Evolutionary conservation across 2,329 filamentous ascomycete species (phyloP).

Genomic region (Colletotrichum sp.): DNA sequence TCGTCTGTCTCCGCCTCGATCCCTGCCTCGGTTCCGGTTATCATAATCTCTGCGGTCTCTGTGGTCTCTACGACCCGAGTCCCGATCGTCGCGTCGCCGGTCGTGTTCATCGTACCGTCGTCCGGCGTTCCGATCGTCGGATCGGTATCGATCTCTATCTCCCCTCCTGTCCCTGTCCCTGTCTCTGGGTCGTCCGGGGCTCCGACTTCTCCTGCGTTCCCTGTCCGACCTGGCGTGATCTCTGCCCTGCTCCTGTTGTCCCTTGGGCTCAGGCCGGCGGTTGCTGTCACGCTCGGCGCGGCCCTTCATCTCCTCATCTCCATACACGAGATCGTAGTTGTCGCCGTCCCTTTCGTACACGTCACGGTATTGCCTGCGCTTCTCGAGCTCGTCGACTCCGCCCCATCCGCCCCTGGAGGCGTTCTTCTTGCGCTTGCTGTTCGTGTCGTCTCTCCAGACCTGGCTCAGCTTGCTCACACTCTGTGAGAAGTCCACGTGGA

Average conservation of each 20-base stretch:
- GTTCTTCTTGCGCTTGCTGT: slow-evolving; percentile 70
- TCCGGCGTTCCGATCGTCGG: slow-evolving; percentile 12
- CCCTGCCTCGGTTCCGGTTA: slow-evolving; percentile 31
- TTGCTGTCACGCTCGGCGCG: slow-evolving; percentile 48
- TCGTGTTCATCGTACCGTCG: slow-evolving; percentile 20
- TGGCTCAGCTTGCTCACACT: slow-evolving; percentile 89
- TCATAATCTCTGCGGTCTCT: slow-evolving; percentile 38
- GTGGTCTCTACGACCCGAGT: slow-evolving; percentile 37
- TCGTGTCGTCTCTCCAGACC: slow-evolving; percentile 85
- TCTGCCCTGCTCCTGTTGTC: slow-evolving; percentile 9
- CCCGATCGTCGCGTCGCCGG: slow-evolving; percentile 26
- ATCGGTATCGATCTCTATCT: slow-evolving; percentile 15
- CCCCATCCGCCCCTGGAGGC: slow-evolving; percentile 80
- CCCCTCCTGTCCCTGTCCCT: slow-evolving; percentile 5
- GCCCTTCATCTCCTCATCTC: slow-evolving; percentile 70
- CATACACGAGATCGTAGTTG: slow-evolving; percentile 82
- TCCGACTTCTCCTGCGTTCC: slow-evolving; percentile 49
- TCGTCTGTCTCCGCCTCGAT: slow-evolving; percentile 33
- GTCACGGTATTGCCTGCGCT: slow-evolving; percentile 87
- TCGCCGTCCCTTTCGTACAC: slow-evolving; percentile 51
- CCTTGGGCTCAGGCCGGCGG: slow-evolving; percentile 13
- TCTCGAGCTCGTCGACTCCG: slow-evolving; percentile 86
- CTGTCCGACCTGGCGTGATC: slow-evolving; percentile 13
- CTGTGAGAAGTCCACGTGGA: slow-evolving; percentile 98
- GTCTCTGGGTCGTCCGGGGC: slow-evolving; percentile 29